phyloP scores from a whole-genome alignment of 176 grass and related monocot genomes.

The Avena insularis region DNA sequence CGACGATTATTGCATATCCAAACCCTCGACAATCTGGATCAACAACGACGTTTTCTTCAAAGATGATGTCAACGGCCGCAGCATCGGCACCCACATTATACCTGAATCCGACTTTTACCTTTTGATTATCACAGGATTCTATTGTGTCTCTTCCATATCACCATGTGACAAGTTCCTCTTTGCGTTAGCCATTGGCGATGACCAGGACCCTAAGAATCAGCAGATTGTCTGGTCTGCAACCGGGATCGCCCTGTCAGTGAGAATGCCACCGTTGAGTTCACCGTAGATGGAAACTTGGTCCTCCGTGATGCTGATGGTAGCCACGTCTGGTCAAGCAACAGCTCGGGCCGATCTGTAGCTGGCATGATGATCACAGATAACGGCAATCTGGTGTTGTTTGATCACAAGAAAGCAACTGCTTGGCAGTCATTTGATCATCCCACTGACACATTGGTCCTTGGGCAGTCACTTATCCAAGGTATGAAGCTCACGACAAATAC shows the following conservation, averaged over 20 bases:
- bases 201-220: no score
- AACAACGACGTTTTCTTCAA: neutral
- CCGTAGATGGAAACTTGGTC: neutral
- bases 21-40: neutral
- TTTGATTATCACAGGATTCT: neutral
- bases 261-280: slow-evolving; percentile 10
- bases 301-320: neutral
- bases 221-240: neutral
- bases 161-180: neutral
- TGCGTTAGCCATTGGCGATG: no score
- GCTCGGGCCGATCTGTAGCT: neutral
- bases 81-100: neutral
- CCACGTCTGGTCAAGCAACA: neutral
- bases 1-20: neutral
- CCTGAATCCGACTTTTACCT: neutral
- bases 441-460: neutral
- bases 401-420: neutral
- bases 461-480: neutral
- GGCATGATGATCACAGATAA: neutral
- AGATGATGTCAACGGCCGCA: neutral
- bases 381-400: neutral
- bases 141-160: neutral
- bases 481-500: neutral
- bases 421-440: slow-evolving; percentile 13
- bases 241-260: neutral